Conservation (phyloP, 2,329 filamentous ascomycete genomes). For the Fusarium chuoi region DNA sequence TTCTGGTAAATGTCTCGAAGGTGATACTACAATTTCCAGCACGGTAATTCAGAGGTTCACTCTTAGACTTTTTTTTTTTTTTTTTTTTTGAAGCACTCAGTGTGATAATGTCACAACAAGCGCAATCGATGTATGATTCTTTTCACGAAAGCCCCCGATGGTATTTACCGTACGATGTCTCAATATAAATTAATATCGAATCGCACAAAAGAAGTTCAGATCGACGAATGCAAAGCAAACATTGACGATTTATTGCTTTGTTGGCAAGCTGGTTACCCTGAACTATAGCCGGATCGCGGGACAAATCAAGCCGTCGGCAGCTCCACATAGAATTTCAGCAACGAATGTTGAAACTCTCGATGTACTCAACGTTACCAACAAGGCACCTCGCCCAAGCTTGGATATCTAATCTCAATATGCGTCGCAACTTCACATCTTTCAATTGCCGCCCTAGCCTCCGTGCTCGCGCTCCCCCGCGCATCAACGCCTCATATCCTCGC, state of each 20-base stretch:
- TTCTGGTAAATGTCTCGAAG: not conserved
- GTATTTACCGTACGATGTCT: too few relatives aligned
- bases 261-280: conserved; percentile 17
- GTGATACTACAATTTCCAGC: not conserved
- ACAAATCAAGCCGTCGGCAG: conserved; percentile 10
- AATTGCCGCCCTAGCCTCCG: conserved; percentile 39
- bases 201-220: not conserved
- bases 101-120: not conserved
- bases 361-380: not conserved
- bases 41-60: not conserved
- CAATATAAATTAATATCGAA: not conserved
- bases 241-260: not conserved
- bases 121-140: too few relatives aligned
- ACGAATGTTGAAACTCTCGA: not conserved
- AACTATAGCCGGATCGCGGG: not conserved
- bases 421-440: conserved; percentile 33
- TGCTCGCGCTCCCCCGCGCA: conserved; percentile 5
- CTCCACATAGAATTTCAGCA: conserved; percentile 24
- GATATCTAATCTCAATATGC: conserved; percentile 33
- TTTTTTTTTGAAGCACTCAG: not conserved
- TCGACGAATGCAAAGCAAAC: not conserved
- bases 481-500: conserved; percentile 22
- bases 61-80: not conserved
- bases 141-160: too few relatives aligned
- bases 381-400: not conserved